Percentiles rank a stretch among this genome's conserved stretches.
phyloP scores from a whole-genome alignment of 306 rosid genomes.

The Cicer pinnatifidum region DNA sequence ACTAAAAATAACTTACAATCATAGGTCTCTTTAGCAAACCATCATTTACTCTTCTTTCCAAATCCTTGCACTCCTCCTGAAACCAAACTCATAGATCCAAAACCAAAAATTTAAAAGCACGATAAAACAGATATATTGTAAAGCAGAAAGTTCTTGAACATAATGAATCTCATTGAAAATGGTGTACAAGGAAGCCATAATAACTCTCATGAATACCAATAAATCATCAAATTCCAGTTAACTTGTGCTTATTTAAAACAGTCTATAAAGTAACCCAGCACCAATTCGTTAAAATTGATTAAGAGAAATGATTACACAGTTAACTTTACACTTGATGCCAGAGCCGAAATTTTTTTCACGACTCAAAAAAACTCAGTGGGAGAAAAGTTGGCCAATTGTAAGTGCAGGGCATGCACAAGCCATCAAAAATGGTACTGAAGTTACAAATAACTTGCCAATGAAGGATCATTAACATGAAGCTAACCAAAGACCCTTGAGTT shows the following conservation, averaged over 20 bases:
- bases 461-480: constrained; percentile 17
- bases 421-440: constrained; percentile 3
- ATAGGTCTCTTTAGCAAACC: constrained; percentile 65
- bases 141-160: constrained; percentile 27
- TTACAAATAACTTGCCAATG: constrained; percentile 5
- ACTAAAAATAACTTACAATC: constrained; percentile 58
- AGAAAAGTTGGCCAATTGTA: constrained; percentile 8
- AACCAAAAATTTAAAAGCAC: constrained; percentile 36
- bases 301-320: constrained; percentile 15
- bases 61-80: constrained; percentile 86
- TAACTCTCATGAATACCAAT: constrained; percentile 14
- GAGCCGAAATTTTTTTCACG: constrained; percentile 10
- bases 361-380: constrained; percentile 28
- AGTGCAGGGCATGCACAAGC: constrained; percentile 29
- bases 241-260: constrained; percentile 13
- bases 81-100: constrained; percentile 42
- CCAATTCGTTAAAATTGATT: constrained; percentile 14
- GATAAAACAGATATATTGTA: constrained; percentile 33
- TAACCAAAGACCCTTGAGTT: constrained; percentile 2
- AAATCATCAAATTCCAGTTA: constrained; percentile 26
- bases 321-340: constrained; percentile 13
- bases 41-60: constrained; percentile 65
- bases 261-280: neutral
- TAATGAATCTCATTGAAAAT: constrained; percentile 13
- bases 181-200: constrained; percentile 7